Percentiles rank a stretch among this genome's conserved stretches.
phyloP scores from a whole-genome alignment of 768 basidiomycete species.

The Terana coerulea region DNA sequence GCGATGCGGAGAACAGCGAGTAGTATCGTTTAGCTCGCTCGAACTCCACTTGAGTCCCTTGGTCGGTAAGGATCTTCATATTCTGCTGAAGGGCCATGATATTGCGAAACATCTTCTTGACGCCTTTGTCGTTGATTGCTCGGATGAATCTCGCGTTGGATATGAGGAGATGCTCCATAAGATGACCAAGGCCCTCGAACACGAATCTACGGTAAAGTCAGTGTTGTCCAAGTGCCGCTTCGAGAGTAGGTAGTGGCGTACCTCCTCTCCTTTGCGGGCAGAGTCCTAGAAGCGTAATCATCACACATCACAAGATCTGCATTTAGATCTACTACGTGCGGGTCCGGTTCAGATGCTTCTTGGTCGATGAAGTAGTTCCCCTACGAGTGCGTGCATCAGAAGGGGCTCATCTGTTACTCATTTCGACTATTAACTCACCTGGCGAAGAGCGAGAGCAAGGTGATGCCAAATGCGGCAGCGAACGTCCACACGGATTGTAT shows the following conservation, averaged over 20 bases:
- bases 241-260: conserved; percentile 33
- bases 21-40: conserved; percentile 79
- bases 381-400: too few species aligned
- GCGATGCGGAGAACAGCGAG: conserved; percentile 67
- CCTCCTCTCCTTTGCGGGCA: conserved; percentile 66
- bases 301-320: conserved; percentile 73
- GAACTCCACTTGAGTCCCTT: conserved; percentile 62
- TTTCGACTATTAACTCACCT: conserved; percentile 32
- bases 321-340: conserved; percentile 84
- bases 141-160: conserved; percentile 68
- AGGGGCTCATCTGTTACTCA: too few species aligned
- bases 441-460: conserved; percentile 72
- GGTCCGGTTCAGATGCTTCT: conserved; percentile 89
- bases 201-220: conserved; percentile 55
- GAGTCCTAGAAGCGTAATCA: conserved; percentile 56
- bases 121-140: conserved; percentile 66
- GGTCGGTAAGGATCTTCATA: conserved; percentile 70
- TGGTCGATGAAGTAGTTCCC: conserved; percentile 80
- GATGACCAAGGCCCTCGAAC: conserved; percentile 78
- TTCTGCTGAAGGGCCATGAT: conserved; percentile 91
- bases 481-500: conserved; percentile 84
- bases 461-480: conserved; percentile 82
- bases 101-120: conserved; percentile 85
- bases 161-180: conserved; percentile 84
- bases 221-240: conserved; percentile 4